phyloP scores from a whole-genome alignment of 768 basidiomycete genomes.

The Galerina sulciceps region DNA sequence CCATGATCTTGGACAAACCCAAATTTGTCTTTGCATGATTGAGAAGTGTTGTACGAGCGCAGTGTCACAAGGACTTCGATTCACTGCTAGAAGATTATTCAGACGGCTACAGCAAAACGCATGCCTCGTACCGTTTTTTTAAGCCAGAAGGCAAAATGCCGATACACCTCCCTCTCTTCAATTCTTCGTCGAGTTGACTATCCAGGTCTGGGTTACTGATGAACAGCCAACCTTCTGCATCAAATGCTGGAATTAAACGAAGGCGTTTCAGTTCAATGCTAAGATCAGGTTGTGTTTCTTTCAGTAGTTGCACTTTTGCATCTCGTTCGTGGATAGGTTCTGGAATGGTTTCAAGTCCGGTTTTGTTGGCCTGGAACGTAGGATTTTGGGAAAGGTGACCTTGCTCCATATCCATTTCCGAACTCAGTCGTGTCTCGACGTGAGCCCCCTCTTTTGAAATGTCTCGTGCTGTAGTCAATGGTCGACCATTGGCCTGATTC shows the following conservation, averaged over 20 bases:
- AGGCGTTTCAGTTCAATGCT: background rate
- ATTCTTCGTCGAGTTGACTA: background rate
- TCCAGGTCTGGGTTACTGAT: background rate
- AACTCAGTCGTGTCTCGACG: too few species aligned
- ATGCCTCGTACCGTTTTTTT: background rate
- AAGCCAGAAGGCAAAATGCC: background rate
- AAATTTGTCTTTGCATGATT: background rate
- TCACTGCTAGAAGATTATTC: background rate
- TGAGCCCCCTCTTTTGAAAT: too few species aligned
- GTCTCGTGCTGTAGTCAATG: too few species aligned
- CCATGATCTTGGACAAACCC: too few species aligned
- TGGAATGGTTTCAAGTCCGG: too few species aligned
- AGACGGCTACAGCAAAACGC: background rate
- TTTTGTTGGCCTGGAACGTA: too few species aligned
- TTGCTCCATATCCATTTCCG: too few species aligned
- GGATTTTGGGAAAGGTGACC: too few species aligned
- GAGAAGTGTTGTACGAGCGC: background rate
- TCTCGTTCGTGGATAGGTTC: background rate
- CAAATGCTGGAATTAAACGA: background rate
- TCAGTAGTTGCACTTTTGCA: background rate
- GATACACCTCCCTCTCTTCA: background rate
- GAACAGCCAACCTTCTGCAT: constrained; percentile 5
- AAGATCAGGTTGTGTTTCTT: background rate
- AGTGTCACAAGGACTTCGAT: background rate
- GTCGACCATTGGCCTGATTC: too few species aligned